Base-by-base conservation (phyloP, 2,329 filamentous ascomycete species). In the Fusarium citri region DNA sequence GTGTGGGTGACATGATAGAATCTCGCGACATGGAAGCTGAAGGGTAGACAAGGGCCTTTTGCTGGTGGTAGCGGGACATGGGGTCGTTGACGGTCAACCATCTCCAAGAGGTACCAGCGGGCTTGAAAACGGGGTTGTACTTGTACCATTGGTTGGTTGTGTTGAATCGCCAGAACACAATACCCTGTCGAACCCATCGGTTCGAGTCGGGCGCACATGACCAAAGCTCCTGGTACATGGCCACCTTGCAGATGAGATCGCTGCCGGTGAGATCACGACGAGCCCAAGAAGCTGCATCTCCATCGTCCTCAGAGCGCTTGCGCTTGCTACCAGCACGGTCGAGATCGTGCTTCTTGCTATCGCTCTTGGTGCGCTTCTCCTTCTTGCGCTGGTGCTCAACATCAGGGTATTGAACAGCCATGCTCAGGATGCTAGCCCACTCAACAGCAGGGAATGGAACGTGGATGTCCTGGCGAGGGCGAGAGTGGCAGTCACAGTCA, bases 211-310 rank as follows among this genome's bases (percentile, higher is more conserved):
- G 84, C 6, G 86, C 78, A 67, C 80, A 80, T 6, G 87, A 90
- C 84, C 86, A 89, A 37, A 91, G 83, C 80, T 91, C 89, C 76
- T 91, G 89, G 76, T 89, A 88, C 88, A 91, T 91, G 76, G 87
- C 87, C 47, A 90, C 87, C 76, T 86, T 85, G 69, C 85, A 82
- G 54, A 90, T 83, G 59, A 89, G 82, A 45, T 89, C 86, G 73
- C 86, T 86, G 68, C 85, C 84, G 2, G 85, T 84, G 23, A 75
- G 75, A 60, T 82, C 80, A 8, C 80, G 78, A 3, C 80, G 77
- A 8, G 79, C 74, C 80, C 80, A 82, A 3, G 79, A 78, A 9
- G 79, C 78, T 6, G 80, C 80, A 61, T 82, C 80, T 15, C 80
- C 80, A 42, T 82, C 80, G 57, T 81, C 80, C 63, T 82, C 80